Evolutionary conservation across 73 alveolate species (phyloP).

Genomic region (Blepharisma japonicum): DNA sequence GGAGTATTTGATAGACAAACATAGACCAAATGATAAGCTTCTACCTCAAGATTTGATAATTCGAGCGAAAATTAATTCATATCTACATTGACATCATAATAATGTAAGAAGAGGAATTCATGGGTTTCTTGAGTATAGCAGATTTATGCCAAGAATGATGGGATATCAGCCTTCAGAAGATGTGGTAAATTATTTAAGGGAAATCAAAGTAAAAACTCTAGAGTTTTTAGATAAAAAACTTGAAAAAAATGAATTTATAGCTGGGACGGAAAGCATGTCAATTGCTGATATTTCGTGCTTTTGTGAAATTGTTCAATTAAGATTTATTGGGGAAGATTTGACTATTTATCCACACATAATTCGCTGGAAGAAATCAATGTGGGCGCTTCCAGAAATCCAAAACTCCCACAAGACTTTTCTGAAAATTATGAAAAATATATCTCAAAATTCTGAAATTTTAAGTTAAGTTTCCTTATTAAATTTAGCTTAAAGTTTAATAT

Average conservation of each 20-base stretch:
- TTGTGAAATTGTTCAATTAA: background rate
- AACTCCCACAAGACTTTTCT: background rate
- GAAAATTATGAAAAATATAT: too few species aligned
- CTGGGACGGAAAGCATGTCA: background rate
- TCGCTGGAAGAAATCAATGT: background rate
- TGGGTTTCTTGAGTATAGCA: background rate
- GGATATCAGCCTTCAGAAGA: too few species aligned
- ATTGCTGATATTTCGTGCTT: slow-evolving; percentile 5
- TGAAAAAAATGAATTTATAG: background rate
- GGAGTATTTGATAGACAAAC: background rate
- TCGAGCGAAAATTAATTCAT: background rate
- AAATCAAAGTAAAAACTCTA: too few species aligned
- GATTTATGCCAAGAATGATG: too few species aligned
- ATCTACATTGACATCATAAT: slow-evolving; percentile 23
- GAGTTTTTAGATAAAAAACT: too few species aligned
- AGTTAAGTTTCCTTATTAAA: too few species aligned
- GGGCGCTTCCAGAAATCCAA: slow-evolving; percentile 5
- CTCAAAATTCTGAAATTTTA: too few species aligned
- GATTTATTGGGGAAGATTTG: background rate
- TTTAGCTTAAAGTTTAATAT: too few species aligned
- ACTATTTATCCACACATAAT: background rate
- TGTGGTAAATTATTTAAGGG: too few species aligned
- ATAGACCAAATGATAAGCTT: background rate
- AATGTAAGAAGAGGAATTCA: background rate
- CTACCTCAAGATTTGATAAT: background rate